A percentile compares a stretch with the other conserved stretches of the same genome.
These are phyloP conservation scores for Apiotrichum montevideense DNA, from an alignment of 1,284 basidiomycete genomes.

Conservation along the genomic window DNA sequence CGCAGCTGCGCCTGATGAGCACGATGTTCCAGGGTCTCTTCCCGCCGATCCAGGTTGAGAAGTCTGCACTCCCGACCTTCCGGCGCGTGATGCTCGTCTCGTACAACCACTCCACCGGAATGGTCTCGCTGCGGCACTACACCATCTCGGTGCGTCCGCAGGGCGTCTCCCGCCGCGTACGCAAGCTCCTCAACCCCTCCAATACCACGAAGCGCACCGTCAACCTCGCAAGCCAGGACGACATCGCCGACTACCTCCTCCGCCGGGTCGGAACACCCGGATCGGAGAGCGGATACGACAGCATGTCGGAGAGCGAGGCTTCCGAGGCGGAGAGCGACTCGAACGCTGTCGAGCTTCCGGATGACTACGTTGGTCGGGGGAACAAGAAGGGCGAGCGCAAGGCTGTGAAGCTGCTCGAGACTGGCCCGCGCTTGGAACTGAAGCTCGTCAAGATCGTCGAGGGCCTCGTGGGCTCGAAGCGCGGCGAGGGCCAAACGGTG, in stretches of 20 bases:
- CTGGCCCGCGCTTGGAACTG: slow-evolving; percentile 92
- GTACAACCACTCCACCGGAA: slow-evolving; percentile 79
- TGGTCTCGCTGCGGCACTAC: slow-evolving; percentile 90
- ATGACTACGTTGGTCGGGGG: slow-evolving; percentile 89
- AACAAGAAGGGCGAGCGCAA: slow-evolving; percentile 85
- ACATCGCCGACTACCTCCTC: slow-evolving; percentile 92
- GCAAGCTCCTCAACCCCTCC: slow-evolving; percentile 62
- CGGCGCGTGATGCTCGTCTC: slow-evolving; percentile 89
- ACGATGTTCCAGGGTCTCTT: slow-evolving; percentile 54
- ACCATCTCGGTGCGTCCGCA: slow-evolving; percentile 92
- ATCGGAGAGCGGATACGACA: slow-evolving; percentile 66
- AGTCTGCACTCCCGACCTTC: slow-evolving; percentile 76
- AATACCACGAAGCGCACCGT: slow-evolving; percentile 48
- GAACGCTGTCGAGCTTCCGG: slow-evolving; percentile 67
- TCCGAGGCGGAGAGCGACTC: slow-evolving; percentile 72
- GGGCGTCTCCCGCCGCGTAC: slow-evolving; percentile 87
- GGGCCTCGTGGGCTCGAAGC: slow-evolving; percentile 67
- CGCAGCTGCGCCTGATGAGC: slow-evolving; percentile 51
- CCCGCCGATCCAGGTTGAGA: slow-evolving; percentile 52
- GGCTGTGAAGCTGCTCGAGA: slow-evolving; percentile 85
- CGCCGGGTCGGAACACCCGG: slow-evolving; percentile 49
- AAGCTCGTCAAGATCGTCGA: slow-evolving; percentile 89
- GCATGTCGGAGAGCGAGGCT: slow-evolving; percentile 55
- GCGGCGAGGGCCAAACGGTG: slow-evolving; percentile 71
- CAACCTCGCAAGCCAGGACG: slow-evolving; percentile 80